Percentiles rank a stretch among this genome's conserved stretches.
Evolutionary conservation across 2,329 filamentous ascomycete species (phyloP).

Genomic region (Cytospora schulzeri): DNA sequence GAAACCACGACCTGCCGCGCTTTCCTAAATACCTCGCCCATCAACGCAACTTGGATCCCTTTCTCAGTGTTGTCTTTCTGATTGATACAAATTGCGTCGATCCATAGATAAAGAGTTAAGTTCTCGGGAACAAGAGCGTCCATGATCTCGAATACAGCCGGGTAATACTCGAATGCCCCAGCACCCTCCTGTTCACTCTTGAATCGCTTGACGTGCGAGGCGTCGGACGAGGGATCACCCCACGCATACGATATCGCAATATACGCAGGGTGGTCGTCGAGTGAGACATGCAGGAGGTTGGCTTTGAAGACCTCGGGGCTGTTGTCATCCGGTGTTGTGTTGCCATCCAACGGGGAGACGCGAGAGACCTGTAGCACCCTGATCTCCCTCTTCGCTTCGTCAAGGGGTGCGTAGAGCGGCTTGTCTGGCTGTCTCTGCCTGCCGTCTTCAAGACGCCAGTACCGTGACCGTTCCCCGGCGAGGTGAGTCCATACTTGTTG

Average conservation of each 20-base stretch:
- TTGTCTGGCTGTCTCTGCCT: not conserved
- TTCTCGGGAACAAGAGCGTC: not conserved
- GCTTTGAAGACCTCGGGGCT: not conserved
- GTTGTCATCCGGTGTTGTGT: not conserved
- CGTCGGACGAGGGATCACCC: too few species aligned
- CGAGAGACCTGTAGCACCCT: slow-evolving; percentile 5
- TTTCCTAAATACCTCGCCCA: not conserved
- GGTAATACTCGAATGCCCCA: not conserved
- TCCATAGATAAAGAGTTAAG: slow-evolving; percentile 4
- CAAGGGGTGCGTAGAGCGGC: not conserved
- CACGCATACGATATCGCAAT: slow-evolving; percentile 13
- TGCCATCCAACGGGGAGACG: not conserved
- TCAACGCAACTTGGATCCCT: slow-evolving; percentile 5
- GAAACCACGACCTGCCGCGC: slow-evolving; percentile 10
- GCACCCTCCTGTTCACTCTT: not conserved
- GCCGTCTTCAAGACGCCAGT: not conserved
- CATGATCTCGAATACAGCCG: slow-evolving; percentile 1
- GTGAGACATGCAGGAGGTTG: slow-evolving; percentile 3
- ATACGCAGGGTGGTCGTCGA: slow-evolving; percentile 5
- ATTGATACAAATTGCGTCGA: slow-evolving; percentile 16
- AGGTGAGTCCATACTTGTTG: slow-evolving; percentile 5
- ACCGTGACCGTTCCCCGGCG: not conserved
- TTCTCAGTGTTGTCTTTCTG: slow-evolving; percentile 2
- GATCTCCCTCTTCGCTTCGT: not conserved
- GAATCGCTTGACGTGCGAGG: not conserved